Evolutionary conservation across 208 protist species (phyloP).

Genomic region (Naegleria lovaniensis): DNA sequence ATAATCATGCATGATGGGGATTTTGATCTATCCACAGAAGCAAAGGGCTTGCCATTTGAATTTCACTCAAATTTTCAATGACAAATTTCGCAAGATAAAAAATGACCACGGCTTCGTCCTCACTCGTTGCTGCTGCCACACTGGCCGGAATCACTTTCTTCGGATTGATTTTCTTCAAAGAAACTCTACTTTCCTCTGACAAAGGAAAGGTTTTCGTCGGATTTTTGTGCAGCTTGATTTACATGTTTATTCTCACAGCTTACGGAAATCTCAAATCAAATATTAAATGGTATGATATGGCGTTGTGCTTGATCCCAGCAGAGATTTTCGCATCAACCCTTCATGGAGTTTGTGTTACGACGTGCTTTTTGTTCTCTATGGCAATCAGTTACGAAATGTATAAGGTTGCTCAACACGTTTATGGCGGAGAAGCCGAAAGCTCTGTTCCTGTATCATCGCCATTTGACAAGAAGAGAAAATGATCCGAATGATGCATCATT

Average conservation of each 20-base stretch:
- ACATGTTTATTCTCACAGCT: not conserved
- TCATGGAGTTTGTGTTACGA: conserved; percentile 13
- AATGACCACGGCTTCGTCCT: not conserved
- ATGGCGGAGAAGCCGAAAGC: not conserved
- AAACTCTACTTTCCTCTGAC: not conserved
- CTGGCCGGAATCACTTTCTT: not conserved
- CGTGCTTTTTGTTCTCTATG: not conserved
- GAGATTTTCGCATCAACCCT: conserved; percentile 2
- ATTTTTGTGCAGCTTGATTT: conserved; percentile 13
- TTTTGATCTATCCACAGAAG: too few relatives aligned
- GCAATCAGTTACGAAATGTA: not conserved
- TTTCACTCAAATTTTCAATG: too few relatives aligned
- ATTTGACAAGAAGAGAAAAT: not conserved
- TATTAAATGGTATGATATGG: not conserved
- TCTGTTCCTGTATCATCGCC: not conserved
- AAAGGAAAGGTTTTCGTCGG: conserved; percentile 8
- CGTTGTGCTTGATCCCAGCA: not conserved
- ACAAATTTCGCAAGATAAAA: not conserved
- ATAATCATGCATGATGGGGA: too few relatives aligned
- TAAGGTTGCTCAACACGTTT: not conserved
- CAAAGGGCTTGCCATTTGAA: too few relatives aligned
- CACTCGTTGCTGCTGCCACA: not conserved
- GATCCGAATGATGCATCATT: not conserved
- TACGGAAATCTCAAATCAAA: not conserved
- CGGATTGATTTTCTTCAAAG: not conserved